phyloP scores from a whole-genome alignment of 306 rosid genomes.

The Elaeagnus macrophylla region DNA sequence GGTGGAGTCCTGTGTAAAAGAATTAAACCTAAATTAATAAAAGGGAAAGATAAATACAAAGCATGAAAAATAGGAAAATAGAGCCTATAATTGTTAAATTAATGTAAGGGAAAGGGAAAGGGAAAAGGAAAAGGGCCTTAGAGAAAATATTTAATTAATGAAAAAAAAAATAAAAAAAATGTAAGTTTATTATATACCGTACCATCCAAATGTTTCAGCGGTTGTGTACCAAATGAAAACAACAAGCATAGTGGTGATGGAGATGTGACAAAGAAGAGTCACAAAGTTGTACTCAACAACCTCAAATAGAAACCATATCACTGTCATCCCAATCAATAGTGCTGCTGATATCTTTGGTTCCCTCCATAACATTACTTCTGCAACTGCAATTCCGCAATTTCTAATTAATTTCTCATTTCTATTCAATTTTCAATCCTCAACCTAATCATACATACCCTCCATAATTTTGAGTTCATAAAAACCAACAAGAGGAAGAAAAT shows the following conservation, averaged over 20 bases:
- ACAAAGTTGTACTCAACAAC: conserved; percentile 58
- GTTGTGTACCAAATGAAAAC: conserved; percentile 55
- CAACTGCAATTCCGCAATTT: conserved; percentile 39
- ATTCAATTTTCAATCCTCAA: conserved; percentile 11
- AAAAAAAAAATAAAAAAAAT: too few species aligned
- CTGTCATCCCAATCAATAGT: conserved; percentile 50
- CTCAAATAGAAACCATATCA: conserved; percentile 71
- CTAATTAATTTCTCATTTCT: too few species aligned
- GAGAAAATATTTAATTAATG: too few species aligned
- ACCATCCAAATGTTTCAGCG: conserved; percentile 53
- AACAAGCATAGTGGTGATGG: conserved; percentile 51
- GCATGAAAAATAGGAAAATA: too few species aligned
- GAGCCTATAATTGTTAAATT: too few species aligned
- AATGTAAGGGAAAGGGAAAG: too few species aligned
- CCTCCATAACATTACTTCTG: conserved; percentile 69
- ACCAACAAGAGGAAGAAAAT: too few species aligned
- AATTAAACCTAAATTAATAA: too few species aligned
- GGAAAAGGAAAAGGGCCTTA: too few species aligned
- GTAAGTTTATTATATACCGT: background rate
- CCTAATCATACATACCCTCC: background rate
- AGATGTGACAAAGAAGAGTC: conserved; percentile 55
- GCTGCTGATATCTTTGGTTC: conserved; percentile 36
- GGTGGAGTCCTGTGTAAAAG: conserved; percentile 42
- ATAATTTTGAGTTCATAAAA: too few species aligned
- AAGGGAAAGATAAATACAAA: too few species aligned